Evolutionary conservation across 225 moss, liverwort and hornwort species (phyloP).

Genomic region (Neckera pumila): DNA sequence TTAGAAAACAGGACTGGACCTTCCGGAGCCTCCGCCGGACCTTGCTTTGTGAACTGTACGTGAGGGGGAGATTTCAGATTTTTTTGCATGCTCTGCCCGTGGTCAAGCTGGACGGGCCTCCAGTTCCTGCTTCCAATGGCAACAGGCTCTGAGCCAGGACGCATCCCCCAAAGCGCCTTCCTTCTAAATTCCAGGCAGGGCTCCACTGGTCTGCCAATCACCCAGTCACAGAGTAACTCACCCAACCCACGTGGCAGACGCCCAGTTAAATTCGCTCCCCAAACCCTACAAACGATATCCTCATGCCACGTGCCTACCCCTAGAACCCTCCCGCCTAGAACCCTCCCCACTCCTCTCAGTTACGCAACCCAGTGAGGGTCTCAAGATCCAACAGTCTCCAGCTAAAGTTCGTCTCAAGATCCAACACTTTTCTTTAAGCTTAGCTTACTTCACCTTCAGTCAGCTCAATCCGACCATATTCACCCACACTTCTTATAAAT

Average conservation of each 20-base stretch:
- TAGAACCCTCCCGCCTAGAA: too few relatives aligned
- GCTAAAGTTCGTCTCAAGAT: not conserved
- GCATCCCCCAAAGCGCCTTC: not conserved
- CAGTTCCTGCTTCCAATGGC: too few relatives aligned
- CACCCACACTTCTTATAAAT: not conserved
- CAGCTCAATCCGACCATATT: not conserved
- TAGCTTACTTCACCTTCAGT: not conserved
- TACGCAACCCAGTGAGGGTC: not conserved
- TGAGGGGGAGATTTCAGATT: too few relatives aligned
- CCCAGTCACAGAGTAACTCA: not conserved
- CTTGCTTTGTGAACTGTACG: too few relatives aligned
- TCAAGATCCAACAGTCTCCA: not conserved
- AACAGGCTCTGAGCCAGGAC: too few relatives aligned
- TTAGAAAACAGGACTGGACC: too few relatives aligned
- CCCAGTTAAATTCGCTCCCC: not conserved
- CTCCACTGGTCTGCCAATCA: not conserved
- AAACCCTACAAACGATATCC: not conserved
- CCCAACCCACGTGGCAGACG: not conserved
- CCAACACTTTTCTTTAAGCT: not conserved
- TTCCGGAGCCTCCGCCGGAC: too few relatives aligned
- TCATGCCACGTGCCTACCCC: not conserved
- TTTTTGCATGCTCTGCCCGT: too few relatives aligned
- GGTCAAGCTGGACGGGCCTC: too few relatives aligned
- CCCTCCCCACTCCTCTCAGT: not conserved
- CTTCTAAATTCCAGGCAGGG: not conserved